Base-by-base conservation (phyloP, 2,329 filamentous ascomycete species). In the Tympanopsis confertula region DNA sequence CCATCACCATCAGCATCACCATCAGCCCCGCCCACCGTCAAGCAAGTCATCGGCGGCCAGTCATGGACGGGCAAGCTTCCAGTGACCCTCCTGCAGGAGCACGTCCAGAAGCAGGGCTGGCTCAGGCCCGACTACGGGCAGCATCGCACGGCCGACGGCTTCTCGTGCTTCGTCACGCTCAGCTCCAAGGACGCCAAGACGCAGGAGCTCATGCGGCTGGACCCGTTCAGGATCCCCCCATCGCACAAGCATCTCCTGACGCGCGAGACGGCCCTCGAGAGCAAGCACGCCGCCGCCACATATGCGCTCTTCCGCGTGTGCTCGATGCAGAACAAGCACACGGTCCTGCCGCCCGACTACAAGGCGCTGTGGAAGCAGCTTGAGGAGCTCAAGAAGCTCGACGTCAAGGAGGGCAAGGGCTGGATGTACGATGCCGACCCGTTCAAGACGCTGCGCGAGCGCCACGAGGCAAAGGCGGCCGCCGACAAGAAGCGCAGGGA, bases 361-460 rank as follows among this genome's bases (percentile, higher is more conserved):
- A 82, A 81, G 52, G 76, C 85, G 45, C 64, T 95, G 30, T 98
- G 91, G 91, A 94, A 93, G 54, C 79, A 88, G 41, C 94, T 98
- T 47, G 74, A 82, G 44, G 72, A 77, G 3, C 63, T 96, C 44
- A 96, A 95, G 60, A 76, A 75, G 45, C 73, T 78, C 47, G 89
- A 95, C 49, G 66, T 86, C 36, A 82, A 79, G 51, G 79, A 85
- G 30, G 87, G 73, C n/a, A 75, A 75, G 44, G 82, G 66, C 1
- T 95, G 88, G 83, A 80, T 94, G 74, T 98, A 96, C 56, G 88
- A 94, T 48, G 86, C 87, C 10, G 91, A 98, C 51, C 91, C 91
- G 1, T 98, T 98, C 62, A 73, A 80, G 42, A 80, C 86, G 1
- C 69, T 83, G 44, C 73, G 80, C 46, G 85, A 93, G 57, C 71